Percentiles rank a stretch among this genome's conserved stretches.
phyloP scores from a whole-genome alignment of 2,329 filamentous ascomycete species.

The Phaeosphaeria sp. region DNA sequence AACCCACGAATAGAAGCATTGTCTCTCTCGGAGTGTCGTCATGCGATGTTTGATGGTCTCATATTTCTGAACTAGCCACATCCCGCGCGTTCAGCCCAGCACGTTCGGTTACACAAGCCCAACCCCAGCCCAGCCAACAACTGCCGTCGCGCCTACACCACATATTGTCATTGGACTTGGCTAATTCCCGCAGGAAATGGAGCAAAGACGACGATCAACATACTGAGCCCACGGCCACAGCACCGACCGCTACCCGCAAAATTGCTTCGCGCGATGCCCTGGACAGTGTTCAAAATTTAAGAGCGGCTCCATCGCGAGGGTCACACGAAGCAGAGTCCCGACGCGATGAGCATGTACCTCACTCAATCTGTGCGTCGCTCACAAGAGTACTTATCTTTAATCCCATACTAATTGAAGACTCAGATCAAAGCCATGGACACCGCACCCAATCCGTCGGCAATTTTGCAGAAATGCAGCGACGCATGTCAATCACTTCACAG shows the following conservation, averaged over 20 bases:
- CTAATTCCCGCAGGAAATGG: constrained; percentile 50
- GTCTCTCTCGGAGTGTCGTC: constrained; percentile 26
- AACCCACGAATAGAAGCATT: constrained; percentile 9
- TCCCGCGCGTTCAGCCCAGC: constrained; percentile 24
- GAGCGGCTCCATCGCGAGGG: constrained; percentile 34
- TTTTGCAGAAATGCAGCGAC: constrained; percentile 55
- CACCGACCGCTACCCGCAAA: constrained; percentile 42
- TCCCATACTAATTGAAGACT: constrained; percentile 20
- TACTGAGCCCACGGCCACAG: constrained; percentile 22
- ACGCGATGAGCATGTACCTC: constrained; percentile 65
- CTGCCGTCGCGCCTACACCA: constrained; percentile 6
- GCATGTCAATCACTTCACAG: constrained; percentile 51
- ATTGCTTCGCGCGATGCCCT: constrained; percentile 48
- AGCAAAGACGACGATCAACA: constrained; percentile 50
- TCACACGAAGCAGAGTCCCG: constrained; percentile 58
- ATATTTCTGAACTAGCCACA: constrained; percentile 27
- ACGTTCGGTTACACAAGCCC: constrained; percentile 15
- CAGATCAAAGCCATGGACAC: constrained; percentile 58
- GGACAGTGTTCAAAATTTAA: constrained; percentile 42
- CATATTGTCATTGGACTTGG: constrained; percentile 6
- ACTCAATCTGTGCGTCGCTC: constrained; percentile 66
- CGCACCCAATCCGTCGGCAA: constrained; percentile 46
- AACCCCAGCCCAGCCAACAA: constrained; percentile 11
- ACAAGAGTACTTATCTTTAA: constrained; percentile 12
- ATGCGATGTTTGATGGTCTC: constrained; percentile 24